Evolutionary conservation across 768 basidiomycete species (phyloP), one percentile per base, ranked within the genome.

Genomic region (Boletus speciosus): DNA sequence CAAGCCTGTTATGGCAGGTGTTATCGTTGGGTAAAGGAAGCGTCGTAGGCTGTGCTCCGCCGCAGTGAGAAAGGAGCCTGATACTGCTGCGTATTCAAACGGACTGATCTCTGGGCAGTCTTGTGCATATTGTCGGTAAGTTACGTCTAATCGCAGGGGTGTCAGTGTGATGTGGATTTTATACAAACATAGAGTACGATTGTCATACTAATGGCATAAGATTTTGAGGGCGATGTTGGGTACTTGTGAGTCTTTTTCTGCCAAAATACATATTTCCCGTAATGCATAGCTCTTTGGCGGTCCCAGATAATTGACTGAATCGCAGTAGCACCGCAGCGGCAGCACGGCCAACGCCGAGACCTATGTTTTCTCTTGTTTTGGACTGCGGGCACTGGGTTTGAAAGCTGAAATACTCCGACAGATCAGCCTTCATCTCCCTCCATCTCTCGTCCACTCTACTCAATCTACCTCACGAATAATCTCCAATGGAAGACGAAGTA

Each of bases 401-500:
- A 64, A 64, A 39, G 53, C 36, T 61, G 53, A 60, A 64, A 60
- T 66, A 66, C 55, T 67, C 65, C 62, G 65, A 54, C 62, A 36
- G 52, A 62, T 61, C 54, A 51, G 47, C 27, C 50, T 54, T 57
- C 62, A 60, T 61, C 58, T 61, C 53, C 45, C 37, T 55, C 52
- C 57, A 63, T 58, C 54, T 55, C 48, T 56, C 40, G 49, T 50
- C 56, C 55, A 54, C 66, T 45, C 44, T 47, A 52, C 63, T 36
- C 63, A 38, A 56, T 58, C 63, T 55, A 54, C 56, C 51, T 56
- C 62, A 63, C 66, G 43, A 61, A 60, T 52, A 58, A 53, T 55
- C 53, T 23, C 52, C 70, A 49, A 84, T 85, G 82, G 83, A 85
- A 70, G 84, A 85, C 64, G 83, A 85, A 69, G 79, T 84, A 47